Base-by-base conservation (phyloP, 106 monocot genomes). In the Apostasia shenzhenica region DNA sequence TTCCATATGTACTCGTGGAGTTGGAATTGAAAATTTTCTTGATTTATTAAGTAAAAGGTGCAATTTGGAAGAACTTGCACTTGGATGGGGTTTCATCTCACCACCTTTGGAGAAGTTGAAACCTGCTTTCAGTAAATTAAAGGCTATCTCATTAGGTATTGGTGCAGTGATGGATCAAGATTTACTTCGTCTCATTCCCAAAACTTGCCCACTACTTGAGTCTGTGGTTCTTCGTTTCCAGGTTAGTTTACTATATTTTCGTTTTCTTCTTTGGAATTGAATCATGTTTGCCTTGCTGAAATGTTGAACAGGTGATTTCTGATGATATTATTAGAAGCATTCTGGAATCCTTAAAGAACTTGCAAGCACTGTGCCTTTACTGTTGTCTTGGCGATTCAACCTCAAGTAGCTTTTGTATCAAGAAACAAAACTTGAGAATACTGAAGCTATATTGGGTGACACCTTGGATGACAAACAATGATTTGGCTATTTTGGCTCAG, bases 11-110 rank as follows among this genome's bases (percentile, higher is more conserved):
- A 40, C n/a, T 55, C 48, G 45, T 67, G 74, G 51, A 50, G 41
- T 5, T 44, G 64, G 11, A 14, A 48, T n/a, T 69, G 62, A 79
- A 55, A 78, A 77, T 75, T 45, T 81, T n/a, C 66, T 68, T 14
- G 9, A 8, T 68, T 66, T 77, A 37, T 41, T 91, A 62, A 72
- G 63, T 38, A 66, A 75, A 46, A 74, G 50, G 58, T 75, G 61
- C 47, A 45, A 57, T 40, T 44, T 92, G 61, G 88, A 92, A 81
- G 88, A 88, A 72, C 51, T 88, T n/a, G 73, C 88, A 43, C 61
- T 92, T 66, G 88, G 92, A 41, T 92, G 92, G 92, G 85, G 82
- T 61, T 85, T 92, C 77, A 85, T 79, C 61, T 71, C 43, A 49
- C 49, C 68, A 47, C 54, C 73, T 72, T 58, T 83, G 44, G 69